Evolutionary conservation across 192 early-diverging fungal genomes (phyloP).

Genomic region (Backusella sp.): DNA sequence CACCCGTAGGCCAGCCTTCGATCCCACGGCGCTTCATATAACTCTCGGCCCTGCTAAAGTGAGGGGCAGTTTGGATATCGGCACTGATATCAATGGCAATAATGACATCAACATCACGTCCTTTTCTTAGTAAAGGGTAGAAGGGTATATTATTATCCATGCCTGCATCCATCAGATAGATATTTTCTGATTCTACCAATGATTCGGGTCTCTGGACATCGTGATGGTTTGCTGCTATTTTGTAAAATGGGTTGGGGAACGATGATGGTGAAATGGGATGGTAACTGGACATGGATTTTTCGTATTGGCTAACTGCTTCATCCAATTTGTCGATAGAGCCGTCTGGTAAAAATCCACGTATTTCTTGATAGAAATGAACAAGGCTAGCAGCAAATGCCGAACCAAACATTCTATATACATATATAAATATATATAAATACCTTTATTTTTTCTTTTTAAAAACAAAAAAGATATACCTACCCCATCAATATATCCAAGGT

Average conservation of each 20-base stretch:
- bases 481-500: conserved; percentile 68
- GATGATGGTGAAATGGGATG: conserved; percentile 67
- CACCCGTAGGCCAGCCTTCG: conserved; percentile 49
- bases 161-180: conserved; percentile 77
- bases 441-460: background rate
- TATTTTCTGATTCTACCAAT: conserved; percentile 29
- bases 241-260: conserved; percentile 69
- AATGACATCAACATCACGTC: conserved; percentile 69
- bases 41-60: conserved; percentile 64
- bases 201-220: conserved; percentile 22
- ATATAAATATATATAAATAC: background rate
- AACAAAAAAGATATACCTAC: conserved; percentile 18
- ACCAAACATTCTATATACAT: conserved; percentile 34
- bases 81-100: conserved; percentile 74
- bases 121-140: conserved; percentile 63
- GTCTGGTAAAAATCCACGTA: conserved; percentile 39
- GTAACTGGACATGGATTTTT: conserved; percentile 50
- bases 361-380: conserved; percentile 48
- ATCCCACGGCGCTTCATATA: conserved; percentile 60
- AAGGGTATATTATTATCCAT: conserved; percentile 82
- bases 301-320: conserved; percentile 42
- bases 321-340: conserved; percentile 39
- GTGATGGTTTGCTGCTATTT: conserved; percentile 29
- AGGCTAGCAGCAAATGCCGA: conserved; percentile 55
- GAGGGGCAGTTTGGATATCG: conserved; percentile 65